phyloP scores from a whole-genome alignment of 2,329 filamentous ascomycete species.

The Dothistroma septosporum region DNA sequence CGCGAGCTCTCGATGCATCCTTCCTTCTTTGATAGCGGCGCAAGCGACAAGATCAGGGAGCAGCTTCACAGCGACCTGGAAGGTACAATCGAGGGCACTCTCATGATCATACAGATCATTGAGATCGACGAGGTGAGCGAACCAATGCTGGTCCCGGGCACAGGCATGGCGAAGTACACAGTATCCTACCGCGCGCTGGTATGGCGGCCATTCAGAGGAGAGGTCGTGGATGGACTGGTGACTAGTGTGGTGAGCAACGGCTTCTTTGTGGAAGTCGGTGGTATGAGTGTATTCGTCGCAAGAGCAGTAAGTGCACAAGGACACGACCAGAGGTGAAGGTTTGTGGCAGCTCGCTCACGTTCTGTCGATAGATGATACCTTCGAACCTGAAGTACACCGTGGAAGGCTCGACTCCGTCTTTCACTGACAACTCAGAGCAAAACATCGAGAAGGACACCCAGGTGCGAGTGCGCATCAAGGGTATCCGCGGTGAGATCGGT shows the following conservation, averaged over 20 bases:
- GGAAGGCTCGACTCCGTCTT: constrained; percentile 93
- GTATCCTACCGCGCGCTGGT: constrained; percentile 94
- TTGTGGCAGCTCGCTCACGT: constrained; percentile 7
- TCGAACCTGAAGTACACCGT: constrained; percentile 89
- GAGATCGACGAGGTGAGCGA: constrained; percentile 93
- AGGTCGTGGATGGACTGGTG: constrained; percentile 95
- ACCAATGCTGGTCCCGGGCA: constrained; percentile 78
- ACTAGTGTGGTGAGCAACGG: constrained; percentile 86
- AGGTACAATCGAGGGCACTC: constrained; percentile 89
- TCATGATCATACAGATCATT: constrained; percentile 98
- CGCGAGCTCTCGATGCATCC: constrained; percentile 92
- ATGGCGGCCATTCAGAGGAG: constrained; percentile 96
- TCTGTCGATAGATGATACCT: constrained; percentile 69
- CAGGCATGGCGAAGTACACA: constrained; percentile 87
- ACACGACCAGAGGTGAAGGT: neutral
- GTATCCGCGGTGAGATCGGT: constrained; percentile 86
- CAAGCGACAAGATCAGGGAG: constrained; percentile 84
- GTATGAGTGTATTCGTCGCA: constrained; percentile 73
- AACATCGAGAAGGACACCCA: constrained; percentile 92
- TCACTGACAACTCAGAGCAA: constrained; percentile 90
- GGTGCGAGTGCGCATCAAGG: constrained; percentile 89
- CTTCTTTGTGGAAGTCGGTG: constrained; percentile 82
- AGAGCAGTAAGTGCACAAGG: constrained; percentile 63
- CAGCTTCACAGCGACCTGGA: constrained; percentile 91
- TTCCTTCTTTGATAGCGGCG: constrained; percentile 92